Percentiles rank a stretch among this genome's conserved stretches.
These are phyloP conservation scores for Arthrobotrys sphaeroides DNA, from an alignment of 2,329 filamentous ascomycete species.

Conservation along the genomic window DNA sequence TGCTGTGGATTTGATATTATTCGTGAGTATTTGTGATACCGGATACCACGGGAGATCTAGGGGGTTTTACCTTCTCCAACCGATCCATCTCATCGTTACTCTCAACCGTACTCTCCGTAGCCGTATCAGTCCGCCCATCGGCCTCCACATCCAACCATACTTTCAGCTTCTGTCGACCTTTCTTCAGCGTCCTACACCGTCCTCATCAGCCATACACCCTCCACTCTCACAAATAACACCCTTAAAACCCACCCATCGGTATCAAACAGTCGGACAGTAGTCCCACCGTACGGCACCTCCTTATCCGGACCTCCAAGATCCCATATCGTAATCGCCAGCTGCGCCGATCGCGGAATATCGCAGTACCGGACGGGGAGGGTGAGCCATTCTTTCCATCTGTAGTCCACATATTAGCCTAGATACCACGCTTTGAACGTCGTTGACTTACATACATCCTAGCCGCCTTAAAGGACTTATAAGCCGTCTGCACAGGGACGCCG, in stretches of 20 bases:
- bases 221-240: background rate
- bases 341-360: slow-evolving; percentile 80
- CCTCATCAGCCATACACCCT: slow-evolving; percentile 14
- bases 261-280: slow-evolving; percentile 91
- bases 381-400: slow-evolving; percentile 95
- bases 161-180: slow-evolving; percentile 89
- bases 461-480: slow-evolving; percentile 88
- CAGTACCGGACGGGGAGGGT: slow-evolving; percentile 85
- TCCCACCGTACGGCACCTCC: slow-evolving; percentile 87
- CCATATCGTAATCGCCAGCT: slow-evolving; percentile 93
- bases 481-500: slow-evolving; percentile 88
- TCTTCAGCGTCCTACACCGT: slow-evolving; percentile 71
- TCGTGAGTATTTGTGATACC: background rate
- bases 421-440: background rate
- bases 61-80: slow-evolving; percentile 70
- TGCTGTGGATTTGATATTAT: slow-evolving; percentile 64
- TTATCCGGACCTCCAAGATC: slow-evolving; percentile 79
- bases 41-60: background rate
- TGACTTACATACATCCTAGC: slow-evolving; percentile 69
- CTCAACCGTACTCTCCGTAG: slow-evolving; percentile 74
- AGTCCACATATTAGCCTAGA: slow-evolving; percentile 24
- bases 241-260: slow-evolving; percentile 77
- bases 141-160: slow-evolving; percentile 83
- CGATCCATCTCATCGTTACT: slow-evolving; percentile 87
- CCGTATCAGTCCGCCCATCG: slow-evolving; percentile 82